phyloP scores from a whole-genome alignment of 495 filamentous ascomycete species.

The Terfezia boudieri region DNA sequence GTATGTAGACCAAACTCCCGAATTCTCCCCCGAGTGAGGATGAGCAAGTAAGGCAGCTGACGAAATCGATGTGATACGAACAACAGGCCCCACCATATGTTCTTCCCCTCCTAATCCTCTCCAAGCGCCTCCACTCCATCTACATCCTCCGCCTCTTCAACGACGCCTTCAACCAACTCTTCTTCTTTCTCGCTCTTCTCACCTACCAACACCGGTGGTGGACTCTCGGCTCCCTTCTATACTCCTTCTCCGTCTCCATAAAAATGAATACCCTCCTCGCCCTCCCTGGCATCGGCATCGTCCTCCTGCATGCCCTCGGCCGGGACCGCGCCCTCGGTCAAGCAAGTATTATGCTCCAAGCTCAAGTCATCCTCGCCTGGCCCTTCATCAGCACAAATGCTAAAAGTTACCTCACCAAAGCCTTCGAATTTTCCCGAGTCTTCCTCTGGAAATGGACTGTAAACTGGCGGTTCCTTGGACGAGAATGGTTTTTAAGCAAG shows the following conservation, averaged over 20 bases:
- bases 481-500: conserved; percentile 57
- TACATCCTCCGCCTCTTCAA: conserved; percentile 89
- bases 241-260: conserved; percentile 57
- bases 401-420: conserved; percentile 47
- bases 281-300: conserved; percentile 52
- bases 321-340: conserved; percentile 38
- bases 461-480: conserved; percentile 84
- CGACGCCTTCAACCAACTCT: conserved; percentile 65
- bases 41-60: background rate
- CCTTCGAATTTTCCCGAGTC: conserved; percentile 71
- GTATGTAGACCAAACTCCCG: conserved; percentile 21
- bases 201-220: conserved; percentile 48
- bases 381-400: conserved; percentile 53
- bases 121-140: conserved; percentile 82
- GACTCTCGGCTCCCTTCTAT: conserved; percentile 46
- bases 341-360: conserved; percentile 43
- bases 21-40: background rate
- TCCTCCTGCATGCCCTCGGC: conserved; percentile 48
- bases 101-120: conserved; percentile 66
- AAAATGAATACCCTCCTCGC: conserved; percentile 83
- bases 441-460: conserved; percentile 98
- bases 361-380: conserved; percentile 49
- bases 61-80: background rate
- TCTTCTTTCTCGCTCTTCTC: conserved; percentile 62
- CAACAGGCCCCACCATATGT: conserved; percentile 62